Base-by-base conservation (phyloP, 345 rosid genomes). In the Clarkia xantiana region DNA sequence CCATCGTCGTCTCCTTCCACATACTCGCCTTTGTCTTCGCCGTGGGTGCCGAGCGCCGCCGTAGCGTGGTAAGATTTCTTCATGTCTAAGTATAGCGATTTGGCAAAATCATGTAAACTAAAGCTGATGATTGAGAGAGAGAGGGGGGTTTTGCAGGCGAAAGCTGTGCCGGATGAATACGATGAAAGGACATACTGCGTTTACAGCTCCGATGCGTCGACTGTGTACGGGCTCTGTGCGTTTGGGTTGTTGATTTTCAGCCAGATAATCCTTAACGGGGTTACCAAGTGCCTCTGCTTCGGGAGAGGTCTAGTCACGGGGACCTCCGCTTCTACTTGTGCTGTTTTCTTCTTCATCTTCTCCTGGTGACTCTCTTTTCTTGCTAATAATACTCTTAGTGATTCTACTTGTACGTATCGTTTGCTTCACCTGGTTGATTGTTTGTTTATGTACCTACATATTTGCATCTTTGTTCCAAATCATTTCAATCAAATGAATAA, bases 1-100 rank as follows among this genome's bases (percentile, higher is more conserved):
- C 74, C 54, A 36, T 66, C 67, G 38, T 78, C 65, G 70, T 58
- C 41, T 59, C 86, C 40, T 93, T 86, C 49, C 89, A 91, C 64
- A 80, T 81, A 75, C 63, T 91, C 53, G 94, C 96, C 70, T 91
- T 91, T 62, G 81, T 86, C 58, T 67, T 86, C 64, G 96, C 98
- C 64, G 63, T 91, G 56, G 98, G 98, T 20, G 96, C 94, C 44
- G 98, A 86, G 55, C 82, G 82, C 51, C 94, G 98, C 68, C 98
- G 98, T 34, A 81, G 96, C 86, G 64, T 67, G 6, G 97, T 90
- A 75, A 2, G 4, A 38, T 13, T n/a, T 40, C 18, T 3, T 51
- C 36, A 51, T 48, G 57, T 20, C 54, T 22, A 29, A 4, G 36
- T n/a, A n/a, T n/a, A n/a, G 36, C 36, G 36, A 29, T 29, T 29